phyloP scores from a whole-genome alignment of 331 rosid genomes.

The Saraca asoca region DNA sequence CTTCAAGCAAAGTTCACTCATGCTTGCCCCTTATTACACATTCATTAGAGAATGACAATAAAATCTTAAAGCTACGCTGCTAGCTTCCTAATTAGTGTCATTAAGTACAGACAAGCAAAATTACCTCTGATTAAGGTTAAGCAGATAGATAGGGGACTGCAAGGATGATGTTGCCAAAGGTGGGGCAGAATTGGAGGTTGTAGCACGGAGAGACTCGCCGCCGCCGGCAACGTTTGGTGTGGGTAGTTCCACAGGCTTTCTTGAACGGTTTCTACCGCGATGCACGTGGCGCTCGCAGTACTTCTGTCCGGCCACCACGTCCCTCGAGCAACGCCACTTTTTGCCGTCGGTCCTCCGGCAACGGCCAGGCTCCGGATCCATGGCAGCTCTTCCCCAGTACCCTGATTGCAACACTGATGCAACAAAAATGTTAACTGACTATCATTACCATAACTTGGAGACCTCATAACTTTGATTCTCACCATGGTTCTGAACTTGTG shows the following conservation, averaged over 20 bases:
- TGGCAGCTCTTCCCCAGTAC: constrained; percentile 83
- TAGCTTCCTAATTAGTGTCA: constrained; percentile 12
- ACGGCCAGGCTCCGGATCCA: constrained; percentile 99
- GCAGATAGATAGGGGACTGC: constrained; percentile 61
- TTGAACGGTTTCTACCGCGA: constrained; percentile 99
- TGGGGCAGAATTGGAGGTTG: constrained; percentile 39
- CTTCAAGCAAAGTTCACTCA: not conserved
- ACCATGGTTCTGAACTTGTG: no score
- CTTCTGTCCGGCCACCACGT: constrained; percentile 94
- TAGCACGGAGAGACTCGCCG: constrained; percentile 31
- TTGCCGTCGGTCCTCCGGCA: constrained; percentile 97
- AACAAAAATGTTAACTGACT: constrained; percentile 3
- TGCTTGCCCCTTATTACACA: not conserved
- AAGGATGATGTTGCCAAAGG: constrained; percentile 38
- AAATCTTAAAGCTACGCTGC: not conserved
- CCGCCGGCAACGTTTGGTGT: constrained; percentile 42
- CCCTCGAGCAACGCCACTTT: constrained; percentile 98
- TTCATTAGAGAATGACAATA: not conserved
- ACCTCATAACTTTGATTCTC: no score
- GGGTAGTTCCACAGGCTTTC: constrained; percentile 99
- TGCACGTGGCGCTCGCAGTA: constrained; percentile 97
- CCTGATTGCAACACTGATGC: constrained; percentile 73
- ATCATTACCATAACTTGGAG: not conserved
- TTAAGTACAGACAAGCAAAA: not conserved
- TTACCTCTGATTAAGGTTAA: constrained; percentile 65